Percentiles rank a stretch among this genome's conserved stretches.
These are phyloP conservation scores for Beta lomatogona DNA, from an alignment of 179 eudicot genomes.

Conservation along the genomic window DNA sequence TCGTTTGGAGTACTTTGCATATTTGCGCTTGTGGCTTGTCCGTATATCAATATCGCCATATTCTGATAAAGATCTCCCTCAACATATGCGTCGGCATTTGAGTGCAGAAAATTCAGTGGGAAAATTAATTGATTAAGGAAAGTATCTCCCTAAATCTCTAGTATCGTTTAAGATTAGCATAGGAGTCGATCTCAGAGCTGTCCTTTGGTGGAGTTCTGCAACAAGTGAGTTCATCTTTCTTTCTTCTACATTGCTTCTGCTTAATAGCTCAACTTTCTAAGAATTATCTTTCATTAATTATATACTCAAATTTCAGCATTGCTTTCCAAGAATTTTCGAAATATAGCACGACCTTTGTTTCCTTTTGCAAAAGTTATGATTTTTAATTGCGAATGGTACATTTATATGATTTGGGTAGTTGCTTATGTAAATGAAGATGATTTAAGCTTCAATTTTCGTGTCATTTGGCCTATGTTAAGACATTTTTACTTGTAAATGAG, in stretches of 20 bases:
- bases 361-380: neutral
- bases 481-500: neutral
- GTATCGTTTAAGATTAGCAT: neutral
- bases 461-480: neutral
- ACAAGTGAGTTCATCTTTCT: conserved; percentile 15
- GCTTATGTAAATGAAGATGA: neutral
- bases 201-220: neutral
- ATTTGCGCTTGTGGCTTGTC: no score
- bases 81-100: neutral
- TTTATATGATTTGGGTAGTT: conserved; percentile 18
- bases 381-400: neutral
- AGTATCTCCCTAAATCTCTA: neutral
- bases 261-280: neutral
- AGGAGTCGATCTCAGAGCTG: neutral
- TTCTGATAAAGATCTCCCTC: neutral
- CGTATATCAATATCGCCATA: no score
- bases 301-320: no score
- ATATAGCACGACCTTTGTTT: neutral
- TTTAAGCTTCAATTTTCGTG: conserved; percentile 17
- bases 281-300: neutral
- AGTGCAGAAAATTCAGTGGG: neutral
- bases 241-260: neutral
- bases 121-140: neutral
- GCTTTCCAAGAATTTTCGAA: neutral
- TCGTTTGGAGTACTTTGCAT: no score